These are phyloP conservation scores for Mangifera indica DNA, from an alignment of 345 rosid genomes.

Conservation along the genomic window DNA sequence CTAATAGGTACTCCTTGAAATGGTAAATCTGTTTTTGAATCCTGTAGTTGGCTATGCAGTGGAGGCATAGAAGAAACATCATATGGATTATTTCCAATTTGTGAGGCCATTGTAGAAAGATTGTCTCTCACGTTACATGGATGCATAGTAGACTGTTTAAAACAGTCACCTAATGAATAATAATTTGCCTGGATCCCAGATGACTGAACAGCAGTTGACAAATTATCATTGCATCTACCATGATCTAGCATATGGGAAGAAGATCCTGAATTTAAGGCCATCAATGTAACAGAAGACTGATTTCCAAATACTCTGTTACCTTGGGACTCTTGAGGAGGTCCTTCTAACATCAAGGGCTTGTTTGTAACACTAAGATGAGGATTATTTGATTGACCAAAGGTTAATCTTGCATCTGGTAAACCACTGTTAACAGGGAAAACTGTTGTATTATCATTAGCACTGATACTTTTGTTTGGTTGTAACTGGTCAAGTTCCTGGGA, in stretches of 20 bases:
- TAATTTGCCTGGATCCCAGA: conserved; percentile 35
- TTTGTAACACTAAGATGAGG: conserved; percentile 41
- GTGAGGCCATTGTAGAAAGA: conserved; percentile 44
- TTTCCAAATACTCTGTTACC: conserved; percentile 27
- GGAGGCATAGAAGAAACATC: conserved; percentile 39
- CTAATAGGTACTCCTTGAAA: conserved; percentile 23
- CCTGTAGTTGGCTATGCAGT: conserved; percentile 27
- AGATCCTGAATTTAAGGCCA: conserved; percentile 30
- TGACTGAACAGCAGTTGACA: conserved; percentile 52
- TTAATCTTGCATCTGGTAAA: conserved; percentile 29
- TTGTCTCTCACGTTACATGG: conserved; percentile 32
- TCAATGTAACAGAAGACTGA: conserved; percentile 36
- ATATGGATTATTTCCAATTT: conserved; percentile 31
- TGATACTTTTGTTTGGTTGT: conserved; percentile 45
- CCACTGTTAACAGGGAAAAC: conserved; percentile 34
- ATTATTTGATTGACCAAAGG: conserved; percentile 39
- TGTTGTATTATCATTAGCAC: conserved; percentile 22
- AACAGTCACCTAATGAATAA: conserved; percentile 21
- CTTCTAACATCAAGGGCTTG: conserved; percentile 49
- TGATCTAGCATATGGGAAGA: conserved; percentile 40
- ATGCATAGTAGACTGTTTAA: conserved; percentile 31
- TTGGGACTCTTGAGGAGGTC: conserved; percentile 35
- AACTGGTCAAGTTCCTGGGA: conserved; percentile 62
- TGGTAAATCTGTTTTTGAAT: conserved; percentile 29
- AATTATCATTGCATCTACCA: conserved; percentile 43